Evolutionary conservation across 441 rosid genomes (phyloP).

Genomic region (Raphanus hybrid): DNA sequence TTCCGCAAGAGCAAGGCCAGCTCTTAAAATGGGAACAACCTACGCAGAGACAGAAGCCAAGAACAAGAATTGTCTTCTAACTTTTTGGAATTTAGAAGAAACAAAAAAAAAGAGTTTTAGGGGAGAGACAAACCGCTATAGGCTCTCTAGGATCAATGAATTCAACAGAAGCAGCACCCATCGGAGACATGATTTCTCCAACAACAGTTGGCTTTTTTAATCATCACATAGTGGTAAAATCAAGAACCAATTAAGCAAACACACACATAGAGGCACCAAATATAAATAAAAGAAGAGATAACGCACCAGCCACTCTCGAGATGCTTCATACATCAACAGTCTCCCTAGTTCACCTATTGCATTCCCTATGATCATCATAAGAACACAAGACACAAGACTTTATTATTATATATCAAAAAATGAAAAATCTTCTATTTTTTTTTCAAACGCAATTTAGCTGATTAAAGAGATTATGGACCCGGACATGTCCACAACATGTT

Average conservation of each 20-base stretch:
- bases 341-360: slow-evolving; percentile 94
- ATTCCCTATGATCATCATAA: slow-evolving; percentile 50
- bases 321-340: slow-evolving; percentile 84
- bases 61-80: neutral
- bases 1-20: slow-evolving; percentile 95
- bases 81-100: neutral
- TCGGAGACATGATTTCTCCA: slow-evolving; percentile 92
- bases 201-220: slow-evolving; percentile 68
- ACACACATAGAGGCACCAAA: neutral
- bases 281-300: neutral
- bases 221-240: neutral
- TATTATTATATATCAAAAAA: neutral
- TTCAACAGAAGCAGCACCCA: slow-evolving; percentile 90
- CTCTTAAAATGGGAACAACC: slow-evolving; percentile 95
- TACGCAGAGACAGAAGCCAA: slow-evolving; percentile 38
- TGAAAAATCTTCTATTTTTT: neutral
- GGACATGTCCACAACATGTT: neutral
- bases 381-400: neutral
- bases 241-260: slow-evolving; percentile 15
- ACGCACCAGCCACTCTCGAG: slow-evolving; percentile 91
- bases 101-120: neutral
- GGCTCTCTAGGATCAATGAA: slow-evolving; percentile 94
- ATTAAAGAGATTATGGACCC: neutral
- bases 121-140: slow-evolving; percentile 62
- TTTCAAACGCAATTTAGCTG: neutral